Percentiles rank a stretch among this genome's conserved stretches.
phyloP scores from a whole-genome alignment of 2,329 filamentous ascomycete genomes.

The Apiospora malaysiana region DNA sequence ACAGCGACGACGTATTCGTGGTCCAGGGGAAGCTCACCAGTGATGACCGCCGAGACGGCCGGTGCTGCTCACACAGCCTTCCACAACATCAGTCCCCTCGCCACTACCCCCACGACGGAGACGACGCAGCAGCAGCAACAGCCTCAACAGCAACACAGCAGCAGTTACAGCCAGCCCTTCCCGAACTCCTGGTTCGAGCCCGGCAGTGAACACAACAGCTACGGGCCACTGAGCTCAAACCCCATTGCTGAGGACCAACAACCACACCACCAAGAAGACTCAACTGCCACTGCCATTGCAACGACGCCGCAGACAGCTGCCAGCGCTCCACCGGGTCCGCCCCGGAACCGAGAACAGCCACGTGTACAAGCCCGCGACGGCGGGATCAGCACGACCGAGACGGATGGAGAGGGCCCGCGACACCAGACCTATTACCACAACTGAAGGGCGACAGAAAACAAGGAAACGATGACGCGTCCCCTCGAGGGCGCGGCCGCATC shows the following conservation, averaged over 20 bases:
- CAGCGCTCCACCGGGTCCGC: not conserved
- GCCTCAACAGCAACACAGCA: not conserved
- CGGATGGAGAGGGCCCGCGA: conserved; percentile 14
- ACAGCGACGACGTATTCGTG: not conserved
- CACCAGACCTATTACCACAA: conserved; percentile 14
- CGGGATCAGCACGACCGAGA: not conserved
- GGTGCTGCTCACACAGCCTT: not conserved
- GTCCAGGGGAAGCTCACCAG: not conserved
- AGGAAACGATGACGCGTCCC: conserved; percentile 5
- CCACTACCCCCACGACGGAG: not conserved
- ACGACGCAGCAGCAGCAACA: not conserved
- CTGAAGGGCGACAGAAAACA: no score
- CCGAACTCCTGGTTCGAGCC: not conserved
- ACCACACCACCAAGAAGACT: not conserved
- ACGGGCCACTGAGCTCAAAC: not conserved
- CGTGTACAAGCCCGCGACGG: conserved; percentile 9
- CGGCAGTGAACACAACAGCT: not conserved
- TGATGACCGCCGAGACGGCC: not conserved
- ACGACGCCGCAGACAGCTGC: not conserved
- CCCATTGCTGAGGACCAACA: not conserved
- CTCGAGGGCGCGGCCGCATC: not conserved
- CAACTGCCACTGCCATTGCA: not conserved
- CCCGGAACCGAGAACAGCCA: conserved; percentile 4
- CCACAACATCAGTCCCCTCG: not conserved
- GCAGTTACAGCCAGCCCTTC: not conserved